Conservation (phyloP, 2,329 filamentous ascomycete species). For the Allantophomopsis cytisporea region DNA sequence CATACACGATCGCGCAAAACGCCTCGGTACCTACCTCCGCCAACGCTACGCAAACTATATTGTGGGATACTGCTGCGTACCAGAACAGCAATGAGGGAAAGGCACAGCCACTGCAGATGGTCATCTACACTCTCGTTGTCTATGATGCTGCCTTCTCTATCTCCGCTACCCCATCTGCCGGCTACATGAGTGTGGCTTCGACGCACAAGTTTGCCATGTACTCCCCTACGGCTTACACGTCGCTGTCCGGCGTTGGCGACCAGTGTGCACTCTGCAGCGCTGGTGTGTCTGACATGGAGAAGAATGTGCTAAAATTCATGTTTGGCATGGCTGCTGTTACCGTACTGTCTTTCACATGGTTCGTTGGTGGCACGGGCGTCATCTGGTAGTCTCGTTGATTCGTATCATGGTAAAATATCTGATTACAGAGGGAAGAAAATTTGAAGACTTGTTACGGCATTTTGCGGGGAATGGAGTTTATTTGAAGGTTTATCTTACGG, state of each 20-base stretch:
- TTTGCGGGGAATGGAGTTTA: background rate
- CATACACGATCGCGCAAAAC: constrained; percentile 49
- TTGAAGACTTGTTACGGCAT: background rate
- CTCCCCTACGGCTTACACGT: constrained; percentile 32
- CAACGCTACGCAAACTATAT: constrained; percentile 23
- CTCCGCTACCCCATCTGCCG: constrained; percentile 35
- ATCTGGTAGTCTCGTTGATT: constrained; percentile 13
- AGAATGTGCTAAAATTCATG: constrained; percentile 33
- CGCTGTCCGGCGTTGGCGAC: constrained; percentile 34
- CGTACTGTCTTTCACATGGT: constrained; percentile 49
- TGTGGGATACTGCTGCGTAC: constrained; percentile 41
- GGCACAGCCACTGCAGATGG: constrained; percentile 31
- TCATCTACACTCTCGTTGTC: constrained; percentile 47
- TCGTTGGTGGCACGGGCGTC: constrained; percentile 32
- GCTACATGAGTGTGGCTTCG: constrained; percentile 36
- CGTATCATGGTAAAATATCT: background rate
- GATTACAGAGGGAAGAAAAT: background rate
- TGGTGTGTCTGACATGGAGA: constrained; percentile 31
- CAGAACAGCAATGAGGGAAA: constrained; percentile 24
- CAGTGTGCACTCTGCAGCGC: constrained; percentile 34
- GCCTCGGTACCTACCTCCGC: constrained; percentile 40
- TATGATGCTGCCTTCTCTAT: constrained; percentile 40
- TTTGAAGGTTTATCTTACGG: background rate
- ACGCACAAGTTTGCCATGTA: constrained; percentile 46
- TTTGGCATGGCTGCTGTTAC: constrained; percentile 40